phyloP scores from a whole-genome alignment of 1,139 yeast genomes.

The Candida pseudoviswanathii region DNA sequence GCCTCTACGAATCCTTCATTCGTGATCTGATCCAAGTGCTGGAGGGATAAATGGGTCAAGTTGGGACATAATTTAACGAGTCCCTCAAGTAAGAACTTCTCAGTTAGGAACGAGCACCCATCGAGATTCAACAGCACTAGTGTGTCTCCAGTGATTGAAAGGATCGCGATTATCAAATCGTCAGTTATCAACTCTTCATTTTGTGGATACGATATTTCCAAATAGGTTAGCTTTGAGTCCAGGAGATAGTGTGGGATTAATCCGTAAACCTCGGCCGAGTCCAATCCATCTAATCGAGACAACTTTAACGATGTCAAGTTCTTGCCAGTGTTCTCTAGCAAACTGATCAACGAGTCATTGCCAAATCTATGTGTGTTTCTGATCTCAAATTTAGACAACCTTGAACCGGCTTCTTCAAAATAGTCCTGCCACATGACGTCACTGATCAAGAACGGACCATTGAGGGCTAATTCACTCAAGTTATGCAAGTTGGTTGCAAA shows the following conservation, averaged over 20 bases:
- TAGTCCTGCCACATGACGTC: conserved; percentile 75
- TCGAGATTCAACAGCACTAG: conserved; percentile 61
- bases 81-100: conserved; percentile 60
- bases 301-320: conserved; percentile 51
- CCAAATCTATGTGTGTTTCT: conserved; percentile 84
- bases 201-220: conserved; percentile 73
- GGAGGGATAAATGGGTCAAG: conserved; percentile 55
- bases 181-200: conserved; percentile 70
- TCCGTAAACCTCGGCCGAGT: conserved; percentile 58
- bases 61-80: conserved; percentile 58
- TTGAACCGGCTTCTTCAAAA: conserved; percentile 48
- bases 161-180: conserved; percentile 63
- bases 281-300: conserved; percentile 73
- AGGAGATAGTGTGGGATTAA: conserved; percentile 63
- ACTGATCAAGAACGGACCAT: conserved; percentile 87
- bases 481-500: conserved; percentile 58
- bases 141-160: conserved; percentile 65
- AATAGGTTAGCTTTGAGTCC: conserved; percentile 46
- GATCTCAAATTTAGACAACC: conserved; percentile 52
- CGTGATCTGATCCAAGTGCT: conserved; percentile 60
- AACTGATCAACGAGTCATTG: conserved; percentile 60
- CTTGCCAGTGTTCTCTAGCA: conserved; percentile 65
- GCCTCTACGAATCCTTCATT: conserved; percentile 63
- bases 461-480: conserved; percentile 57
- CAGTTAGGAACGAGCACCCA: conserved; percentile 76